A percentile compares a stretch with the other conserved stretches of the same genome.
These are phyloP conservation scores for Suillus ampliporus DNA, from an alignment of 768 basidiomycete genomes.

Conservation along the genomic window DNA sequence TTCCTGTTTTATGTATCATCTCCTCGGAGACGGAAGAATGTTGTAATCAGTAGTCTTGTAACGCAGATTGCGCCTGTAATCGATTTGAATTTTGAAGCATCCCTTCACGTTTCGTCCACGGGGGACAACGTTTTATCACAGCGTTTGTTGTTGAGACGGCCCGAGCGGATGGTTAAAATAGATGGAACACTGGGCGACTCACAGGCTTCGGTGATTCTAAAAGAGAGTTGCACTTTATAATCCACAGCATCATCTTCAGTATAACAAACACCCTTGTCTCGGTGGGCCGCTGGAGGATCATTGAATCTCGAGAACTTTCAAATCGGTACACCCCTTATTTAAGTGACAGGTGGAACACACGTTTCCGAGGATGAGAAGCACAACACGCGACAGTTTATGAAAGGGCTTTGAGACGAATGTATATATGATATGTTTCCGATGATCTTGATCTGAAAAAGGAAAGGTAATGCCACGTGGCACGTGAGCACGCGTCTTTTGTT, in stretches of 20 bases:
- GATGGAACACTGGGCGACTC: background rate
- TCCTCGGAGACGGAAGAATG: background rate
- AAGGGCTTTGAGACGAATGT: no score
- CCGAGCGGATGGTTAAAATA: background rate
- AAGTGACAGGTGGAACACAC: background rate
- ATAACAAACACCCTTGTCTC: constrained; percentile 1
- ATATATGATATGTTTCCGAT: background rate
- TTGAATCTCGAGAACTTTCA: background rate
- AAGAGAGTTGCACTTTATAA: background rate
- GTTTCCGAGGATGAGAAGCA: constrained; percentile 5
- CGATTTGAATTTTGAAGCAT: background rate
- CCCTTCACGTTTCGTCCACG: background rate
- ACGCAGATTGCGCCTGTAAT: background rate
- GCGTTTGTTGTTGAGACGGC: no score
- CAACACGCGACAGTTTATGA: background rate
- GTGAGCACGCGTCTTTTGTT: constrained; percentile 29
- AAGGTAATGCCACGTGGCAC: constrained; percentile 31
- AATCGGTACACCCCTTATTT: background rate
- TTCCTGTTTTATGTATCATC: constrained; percentile 3
- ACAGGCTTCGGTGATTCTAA: background rate
- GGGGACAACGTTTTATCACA: background rate
- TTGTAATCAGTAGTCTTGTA: constrained; percentile 9
- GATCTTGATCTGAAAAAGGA: background rate
- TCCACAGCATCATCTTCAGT: background rate
- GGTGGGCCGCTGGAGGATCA: background rate